Evolutionary conservation across 2,329 filamentous ascomycete genomes (phyloP), one percentile per base, ranked within the genome.

Genomic region (Leptodontidium sp.): DNA sequence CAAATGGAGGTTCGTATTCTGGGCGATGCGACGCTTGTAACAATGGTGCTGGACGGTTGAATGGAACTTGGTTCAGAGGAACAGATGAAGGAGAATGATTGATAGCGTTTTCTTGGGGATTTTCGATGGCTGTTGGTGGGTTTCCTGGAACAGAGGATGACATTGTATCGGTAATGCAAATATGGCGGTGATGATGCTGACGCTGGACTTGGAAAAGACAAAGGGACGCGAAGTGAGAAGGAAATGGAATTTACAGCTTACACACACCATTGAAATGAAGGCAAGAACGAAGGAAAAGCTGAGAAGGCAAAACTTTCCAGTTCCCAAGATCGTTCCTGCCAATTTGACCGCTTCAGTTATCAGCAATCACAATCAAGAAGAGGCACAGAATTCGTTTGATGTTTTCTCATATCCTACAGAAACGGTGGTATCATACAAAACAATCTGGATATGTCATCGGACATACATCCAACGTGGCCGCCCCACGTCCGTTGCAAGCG

Each of bases 381-480:
- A 9, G n/a, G 8, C 21, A 24, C 2, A 21, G 9, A 24, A 21
- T 21, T 24, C 8, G n/a, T 26, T 59, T 45, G 12, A 15, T 43
- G 12, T 15, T 43, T 59, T 45, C n/a, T 59, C 57, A 24, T 26
- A 45, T 59, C 21, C 26, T 59, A 40, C 57, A 43, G 35, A 59
- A 58, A 45, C 38, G 11, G 38, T 40, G 57, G 29, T 59, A 45
- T 59, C 5, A 4, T 59, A 45, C 14, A 43, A 59, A 45, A 43
- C 38, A 45, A 43, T 7, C 35, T 45, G 57, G 38, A 59, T 45
- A 59, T 45, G 38, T 45, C 35, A 6, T 26, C 38, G 24, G 57
- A 43, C 21, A 59, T 59, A 59, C 57, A 43, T 59, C 57, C 57
- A 59, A 59, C 11, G 57, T 40, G 35, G 21, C 38, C 21, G 57